phyloP scores from a whole-genome alignment of 768 basidiomycete species.

The Lentinula guzmanii region DNA sequence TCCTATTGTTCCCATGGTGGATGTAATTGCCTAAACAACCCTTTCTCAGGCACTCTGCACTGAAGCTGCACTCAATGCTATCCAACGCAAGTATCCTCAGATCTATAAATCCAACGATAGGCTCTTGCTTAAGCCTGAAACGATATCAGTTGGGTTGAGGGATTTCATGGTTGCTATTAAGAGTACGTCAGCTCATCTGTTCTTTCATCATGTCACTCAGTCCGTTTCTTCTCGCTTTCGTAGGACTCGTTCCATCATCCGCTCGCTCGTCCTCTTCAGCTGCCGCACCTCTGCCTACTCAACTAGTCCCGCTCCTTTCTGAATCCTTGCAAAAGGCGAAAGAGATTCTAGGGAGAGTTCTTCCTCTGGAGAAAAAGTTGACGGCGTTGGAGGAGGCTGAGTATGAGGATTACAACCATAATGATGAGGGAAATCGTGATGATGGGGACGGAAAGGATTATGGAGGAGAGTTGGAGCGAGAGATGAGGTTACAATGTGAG shows the following conservation, averaged over 20 bases:
- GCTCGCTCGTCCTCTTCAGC: conserved; percentile 85
- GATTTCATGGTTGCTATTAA: conserved; percentile 98
- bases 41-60: conserved; percentile 78
- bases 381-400: conserved; percentile 93
- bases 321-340: conserved; percentile 69
- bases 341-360: conserved; percentile 57
- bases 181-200: conserved; percentile 48
- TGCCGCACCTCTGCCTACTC: conserved; percentile 78
- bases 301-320: conserved; percentile 74
- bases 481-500: conserved; percentile 81
- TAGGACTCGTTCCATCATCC: conserved; percentile 93
- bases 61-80: conserved; percentile 93
- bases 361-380: conserved; percentile 78
- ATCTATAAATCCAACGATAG: conserved; percentile 92
- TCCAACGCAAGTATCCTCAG: conserved; percentile 94
- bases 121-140: conserved; percentile 76
- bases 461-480: conserved; percentile 75
- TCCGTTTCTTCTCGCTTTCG: not conserved
- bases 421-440: conserved; percentile 29
- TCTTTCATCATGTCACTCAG: conserved; percentile 3
- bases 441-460: not conserved
- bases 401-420: conserved; percentile 71
- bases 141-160: conserved; percentile 75
- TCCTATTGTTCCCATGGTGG: too few species aligned
- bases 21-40: too few species aligned